Evolutionary conservation across 2,329 filamentous ascomycete species (phyloP), one percentile per base, ranked within the genome.

Genomic region (Colletotrichum euphorbiae): DNA sequence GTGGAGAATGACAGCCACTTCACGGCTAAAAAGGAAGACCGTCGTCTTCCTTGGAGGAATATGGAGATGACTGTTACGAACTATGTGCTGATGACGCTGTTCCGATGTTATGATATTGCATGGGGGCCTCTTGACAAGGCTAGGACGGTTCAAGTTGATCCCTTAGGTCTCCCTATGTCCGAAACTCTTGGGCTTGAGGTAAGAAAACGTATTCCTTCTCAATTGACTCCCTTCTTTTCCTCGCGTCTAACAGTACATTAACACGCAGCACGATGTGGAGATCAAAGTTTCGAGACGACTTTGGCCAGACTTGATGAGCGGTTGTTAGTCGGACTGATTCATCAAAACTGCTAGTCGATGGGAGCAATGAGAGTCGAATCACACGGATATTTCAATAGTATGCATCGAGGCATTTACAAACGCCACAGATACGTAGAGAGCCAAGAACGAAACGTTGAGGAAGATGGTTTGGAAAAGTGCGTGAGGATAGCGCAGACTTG

Each of bases 71-170:
- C 69, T 13, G 38, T 73, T 43, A 50, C 69, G 1, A 55, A 52
- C 3, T 48, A 50, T 28, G 48, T 64, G 2, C 42, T 73, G 7
- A 48, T 50, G 2, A 72, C 72, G 6, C 19, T 71, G 28, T 43
- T 72, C 24, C 51, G 72, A 9, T 67, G 64, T 19, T 72, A 71
- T 33, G 71, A 73, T 43, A 38, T 72, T 31, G 38, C 24, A 3
- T 73, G 71, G 71, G 67, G 56, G 17, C 62, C 38, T 12, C 24
- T 38, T 8, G 62, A 59, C 9, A 45, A 58, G 7, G 28, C 64
- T 7, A 28, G 3, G 12, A 43, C 24, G 19, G 63, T 60, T 12
- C 51, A 65, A 17, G 71, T 71, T 33, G 50, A 56, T 21, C 55
- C 45, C 1, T 46, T 71, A 1, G 62, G 73, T 24, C 72, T 73